These are phyloP conservation scores for Lachnellula willkommii DNA, from an alignment of 2,329 filamentous ascomycete species.

Conservation along the genomic window DNA sequence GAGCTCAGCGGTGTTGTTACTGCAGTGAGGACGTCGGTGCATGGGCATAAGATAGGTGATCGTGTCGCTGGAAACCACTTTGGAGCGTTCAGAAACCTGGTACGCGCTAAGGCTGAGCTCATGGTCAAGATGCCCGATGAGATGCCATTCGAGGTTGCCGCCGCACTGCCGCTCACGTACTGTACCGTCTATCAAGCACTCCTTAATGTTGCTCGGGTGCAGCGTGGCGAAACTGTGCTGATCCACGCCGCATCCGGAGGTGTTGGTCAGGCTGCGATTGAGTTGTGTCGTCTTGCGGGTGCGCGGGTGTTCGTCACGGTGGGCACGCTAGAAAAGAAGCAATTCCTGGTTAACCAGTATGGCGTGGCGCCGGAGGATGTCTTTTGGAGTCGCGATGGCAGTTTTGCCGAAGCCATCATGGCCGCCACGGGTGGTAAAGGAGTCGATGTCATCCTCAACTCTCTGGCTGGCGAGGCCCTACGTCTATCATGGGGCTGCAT, in stretches of 20 bases:
- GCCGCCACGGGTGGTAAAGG: conserved; percentile 19
- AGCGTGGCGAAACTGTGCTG: conserved; percentile 25
- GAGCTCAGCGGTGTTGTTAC: conserved; percentile 30
- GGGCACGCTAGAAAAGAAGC: conserved; percentile 9
- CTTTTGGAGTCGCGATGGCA: conserved; percentile 10
- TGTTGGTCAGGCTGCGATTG: conserved; percentile 32
- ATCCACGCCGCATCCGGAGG: conserved; percentile 31
- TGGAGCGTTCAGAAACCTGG: conserved; percentile 22
- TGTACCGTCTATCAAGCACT: conserved; percentile 18
- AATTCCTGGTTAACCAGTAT: conserved; percentile 11
- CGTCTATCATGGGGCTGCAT: conserved; percentile 30
- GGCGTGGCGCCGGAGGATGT: conserved; percentile 5
- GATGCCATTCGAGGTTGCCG: conserved; percentile 12
- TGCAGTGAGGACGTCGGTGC: conserved; percentile 29
- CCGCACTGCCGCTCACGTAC: conserved; percentile 16
- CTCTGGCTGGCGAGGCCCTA: conserved; percentile 22
- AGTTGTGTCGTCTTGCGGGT: conserved; percentile 24
- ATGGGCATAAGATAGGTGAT: conserved; percentile 19
- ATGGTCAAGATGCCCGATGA: conserved; percentile 6
- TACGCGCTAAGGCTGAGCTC: conserved; percentile 19
- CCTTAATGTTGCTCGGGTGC: conserved; percentile 14
- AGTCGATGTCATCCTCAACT: conserved; percentile 28
- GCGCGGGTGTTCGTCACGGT: conserved; percentile 28
- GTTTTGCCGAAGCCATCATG: conserved; percentile 11
- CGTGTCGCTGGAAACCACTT: conserved; percentile 16